phyloP scores from a whole-genome alignment of 148 eudicot species.

The Rheum nobile region DNA sequence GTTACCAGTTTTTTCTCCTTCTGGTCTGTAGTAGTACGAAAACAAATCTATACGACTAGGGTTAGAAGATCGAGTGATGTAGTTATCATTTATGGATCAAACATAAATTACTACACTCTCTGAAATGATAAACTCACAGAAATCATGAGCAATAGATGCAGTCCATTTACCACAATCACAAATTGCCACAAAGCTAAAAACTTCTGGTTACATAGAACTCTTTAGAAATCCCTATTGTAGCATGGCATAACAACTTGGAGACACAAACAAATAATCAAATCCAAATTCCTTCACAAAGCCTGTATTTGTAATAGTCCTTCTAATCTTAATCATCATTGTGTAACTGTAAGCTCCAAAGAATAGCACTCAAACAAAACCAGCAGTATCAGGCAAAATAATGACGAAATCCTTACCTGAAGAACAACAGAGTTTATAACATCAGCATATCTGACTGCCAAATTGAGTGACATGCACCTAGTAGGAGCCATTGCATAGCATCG shows the following conservation, averaged over 20 bases:
- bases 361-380: not conserved
- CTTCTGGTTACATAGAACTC: not conserved
- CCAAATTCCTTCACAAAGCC: not conserved
- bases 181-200: not conserved
- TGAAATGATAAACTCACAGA: not conserved
- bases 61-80: not conserved
- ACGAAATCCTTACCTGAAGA: conserved; percentile 54
- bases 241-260: not conserved
- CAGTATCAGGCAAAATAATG: not conserved
- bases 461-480: conserved; percentile 78
- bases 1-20: not conserved
- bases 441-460: conserved; percentile 93
- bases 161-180: not conserved
- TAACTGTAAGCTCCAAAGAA: not conserved
- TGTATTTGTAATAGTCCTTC: not conserved
- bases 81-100: not conserved
- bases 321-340: not conserved
- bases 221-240: not conserved
- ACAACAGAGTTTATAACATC: conserved; percentile 87
- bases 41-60: not conserved
- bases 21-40: not conserved
- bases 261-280: not conserved
- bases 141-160: not conserved
- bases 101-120: not conserved
- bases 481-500: conserved; percentile 95